These are phyloP conservation scores for Fusarium brevicatenulatum DNA, from an alignment of 2,329 filamentous ascomycete species.

Conservation along the genomic window DNA sequence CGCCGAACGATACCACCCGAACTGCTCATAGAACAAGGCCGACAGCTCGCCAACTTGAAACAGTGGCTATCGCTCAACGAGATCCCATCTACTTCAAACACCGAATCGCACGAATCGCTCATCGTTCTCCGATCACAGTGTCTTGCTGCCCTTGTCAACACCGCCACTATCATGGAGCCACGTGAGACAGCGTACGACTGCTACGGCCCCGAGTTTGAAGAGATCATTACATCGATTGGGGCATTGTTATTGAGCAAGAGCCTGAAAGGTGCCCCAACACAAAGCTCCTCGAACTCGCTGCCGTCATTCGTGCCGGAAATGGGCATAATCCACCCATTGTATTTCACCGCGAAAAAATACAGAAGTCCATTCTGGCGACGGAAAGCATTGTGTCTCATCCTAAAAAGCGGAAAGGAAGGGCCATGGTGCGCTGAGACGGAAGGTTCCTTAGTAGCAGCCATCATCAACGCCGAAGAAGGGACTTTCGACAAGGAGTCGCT, in stretches of 20 bases:
- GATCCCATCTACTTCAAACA: neutral
- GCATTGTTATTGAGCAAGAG: neutral
- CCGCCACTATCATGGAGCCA: conserved; percentile 20
- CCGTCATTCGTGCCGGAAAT: conserved; percentile 30
- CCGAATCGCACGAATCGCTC: neutral
- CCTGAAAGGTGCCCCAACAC: rapidly evolving
- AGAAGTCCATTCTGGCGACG: conserved; percentile 26
- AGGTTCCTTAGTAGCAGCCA: neutral
- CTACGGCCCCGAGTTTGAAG: conserved; percentile 31
- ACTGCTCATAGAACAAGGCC: conserved; percentile 38
- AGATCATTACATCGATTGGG: conserved; percentile 17
- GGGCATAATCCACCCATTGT: conserved; percentile 30
- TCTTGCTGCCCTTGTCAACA: conserved; percentile 18
- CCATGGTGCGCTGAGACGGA: conserved; percentile 34
- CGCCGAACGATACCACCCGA: conserved; percentile 17
- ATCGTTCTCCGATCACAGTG: conserved; percentile 32
- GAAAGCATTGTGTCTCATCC: conserved; percentile 13
- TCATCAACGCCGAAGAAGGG: conserved; percentile 24
- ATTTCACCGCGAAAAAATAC: conserved; percentile 28
- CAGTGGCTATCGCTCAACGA: conserved; percentile 26
- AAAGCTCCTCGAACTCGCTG: neutral
- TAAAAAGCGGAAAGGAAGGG: conserved; percentile 19
- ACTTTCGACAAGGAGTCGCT: neutral
- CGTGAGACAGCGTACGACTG: conserved; percentile 25
- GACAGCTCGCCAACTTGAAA: conserved; percentile 22